Base-by-base conservation (phyloP, 345 rosid species). In the Psidium guajava region DNA sequence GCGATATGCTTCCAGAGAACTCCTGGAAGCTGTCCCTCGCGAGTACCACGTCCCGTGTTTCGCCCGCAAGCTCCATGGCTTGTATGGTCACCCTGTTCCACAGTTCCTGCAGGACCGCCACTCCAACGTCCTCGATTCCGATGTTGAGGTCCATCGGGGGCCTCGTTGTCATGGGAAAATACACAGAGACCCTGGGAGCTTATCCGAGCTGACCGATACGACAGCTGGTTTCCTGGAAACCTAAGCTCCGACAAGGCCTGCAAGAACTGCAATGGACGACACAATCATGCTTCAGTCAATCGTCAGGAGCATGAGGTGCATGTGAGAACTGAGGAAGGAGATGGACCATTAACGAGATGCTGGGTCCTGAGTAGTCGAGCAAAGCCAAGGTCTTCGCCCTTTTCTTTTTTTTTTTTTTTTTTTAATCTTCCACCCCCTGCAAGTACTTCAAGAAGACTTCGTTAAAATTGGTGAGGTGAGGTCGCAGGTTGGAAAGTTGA, bases 41-140 rank as follows among this genome's bases (percentile, higher is more conserved):
- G 20, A 92, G 81, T 50, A 90, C 55, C 25, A 87, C 87, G 54
- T 90, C 93, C 82, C 75, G 88, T 22, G 94, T 87, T 82, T 92
- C 92, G 2, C 73, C 61, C 7, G 64, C 90, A 8, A 91, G 89
- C 57, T 88, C 86, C 83, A 74, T 73, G 0, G 90, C 87, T 69
- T 88, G 91, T 82, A 86, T 40, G 5, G 90, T 87, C 53, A 91
- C 91, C 69, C 55, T 85, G 82, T 88, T 90, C 91, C 91, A 90
- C 15, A 88, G 75, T 74, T 91, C 94, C 84, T 90, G 94, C 58
- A 90, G 82, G 11, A 84, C 83, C 47, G 89, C 92, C 9, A 49
- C n/a, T 18, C 88, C 90, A 24, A 87, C 87, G 82, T 88, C 92
- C 83, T 86, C 87, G 69, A 88, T 40, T 81, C 90, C 91, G 42